phyloP scores from a whole-genome alignment of 345 rosid species.

The Eucalyptus urophylla region DNA sequence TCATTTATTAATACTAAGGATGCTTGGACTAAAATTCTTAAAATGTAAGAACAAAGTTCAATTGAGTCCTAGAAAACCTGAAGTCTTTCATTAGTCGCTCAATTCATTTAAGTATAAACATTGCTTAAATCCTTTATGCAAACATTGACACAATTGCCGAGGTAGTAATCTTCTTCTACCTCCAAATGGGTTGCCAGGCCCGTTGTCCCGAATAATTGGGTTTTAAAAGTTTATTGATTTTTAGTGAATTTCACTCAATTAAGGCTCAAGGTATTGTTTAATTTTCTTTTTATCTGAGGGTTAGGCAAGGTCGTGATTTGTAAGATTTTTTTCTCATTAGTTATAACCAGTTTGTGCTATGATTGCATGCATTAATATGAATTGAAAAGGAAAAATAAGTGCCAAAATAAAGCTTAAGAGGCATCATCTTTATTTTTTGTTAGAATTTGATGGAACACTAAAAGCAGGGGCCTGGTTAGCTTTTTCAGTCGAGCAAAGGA shows the following conservation, averaged over 20 bases:
- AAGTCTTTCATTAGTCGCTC: not conserved
- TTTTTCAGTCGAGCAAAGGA: not conserved
- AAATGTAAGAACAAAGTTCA: not conserved
- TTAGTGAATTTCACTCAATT: not conserved
- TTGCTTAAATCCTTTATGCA: not conserved
- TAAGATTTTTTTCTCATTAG: not conserved
- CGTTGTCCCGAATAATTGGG: not conserved
- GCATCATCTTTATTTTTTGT: not conserved
- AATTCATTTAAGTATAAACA: not conserved
- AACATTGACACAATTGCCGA: not conserved
- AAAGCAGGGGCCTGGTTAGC: not conserved
- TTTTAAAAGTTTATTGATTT: not conserved
- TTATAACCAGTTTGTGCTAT: not conserved
- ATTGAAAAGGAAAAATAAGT: not conserved
- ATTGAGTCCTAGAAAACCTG: not conserved
- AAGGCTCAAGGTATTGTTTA: not conserved
- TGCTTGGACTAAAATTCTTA: not conserved
- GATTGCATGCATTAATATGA: not conserved
- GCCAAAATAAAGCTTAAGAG: not conserved
- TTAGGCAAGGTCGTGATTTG: not conserved
- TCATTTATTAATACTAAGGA: not conserved
- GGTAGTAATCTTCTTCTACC: not conserved
- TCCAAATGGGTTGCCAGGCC: not conserved
- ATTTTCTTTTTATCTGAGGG: not conserved
- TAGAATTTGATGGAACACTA: not conserved